Evolutionary conservation across 345 rosid species (phyloP), one percentile per base, ranked within the genome.

Genomic region (Hibiscus tridactylites): DNA sequence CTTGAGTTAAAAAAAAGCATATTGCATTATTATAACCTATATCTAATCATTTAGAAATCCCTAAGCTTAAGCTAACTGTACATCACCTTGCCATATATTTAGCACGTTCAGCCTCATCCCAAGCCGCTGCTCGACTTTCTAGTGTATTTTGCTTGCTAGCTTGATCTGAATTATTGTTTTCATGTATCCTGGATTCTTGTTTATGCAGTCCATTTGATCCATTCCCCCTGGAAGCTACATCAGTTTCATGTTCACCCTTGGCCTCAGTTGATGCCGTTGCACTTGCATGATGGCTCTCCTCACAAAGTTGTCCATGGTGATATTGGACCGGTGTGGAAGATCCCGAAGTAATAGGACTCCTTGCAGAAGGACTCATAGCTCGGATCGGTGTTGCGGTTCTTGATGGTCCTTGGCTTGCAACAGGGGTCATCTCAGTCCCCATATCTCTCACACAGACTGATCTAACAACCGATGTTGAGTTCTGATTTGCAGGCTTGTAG

Each of bases 371-470:
- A 47, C 97, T 87, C 3, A 85, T 83, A 56, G 93, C 90, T 77
- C 97, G 77, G 9, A 94, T 88, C 0, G 98, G 97, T 1, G 96
- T 91, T 26, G 88, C 90, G 3, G 95, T 84, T 83, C 97, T 86
- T 6, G 97, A 94, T 56, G 98, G 98, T 81, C 91, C 95, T 79
- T 86, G 97, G 78, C 98, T 94, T 0, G 89, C 92, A 3, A 85
- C 85, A 0, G 95, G 96, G 71, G 97, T 91, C 98, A 94, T 94
- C 83, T 94, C 98, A 26, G 98, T 94, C 70, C 98, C 97, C 95
- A 90, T 91, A 61, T 94, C 97, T 68, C 96, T 87, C 67, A 91
- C 90, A 75, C 92, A 84, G 0, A 94, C 81, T 24, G 97, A 90
- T 82, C 93, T 77, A 73, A 86, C 76, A 64, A 68, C 79, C n/a